phyloP scores from a whole-genome alignment of 2,329 filamentous ascomycete species.

The Tympanopsis confertula region DNA sequence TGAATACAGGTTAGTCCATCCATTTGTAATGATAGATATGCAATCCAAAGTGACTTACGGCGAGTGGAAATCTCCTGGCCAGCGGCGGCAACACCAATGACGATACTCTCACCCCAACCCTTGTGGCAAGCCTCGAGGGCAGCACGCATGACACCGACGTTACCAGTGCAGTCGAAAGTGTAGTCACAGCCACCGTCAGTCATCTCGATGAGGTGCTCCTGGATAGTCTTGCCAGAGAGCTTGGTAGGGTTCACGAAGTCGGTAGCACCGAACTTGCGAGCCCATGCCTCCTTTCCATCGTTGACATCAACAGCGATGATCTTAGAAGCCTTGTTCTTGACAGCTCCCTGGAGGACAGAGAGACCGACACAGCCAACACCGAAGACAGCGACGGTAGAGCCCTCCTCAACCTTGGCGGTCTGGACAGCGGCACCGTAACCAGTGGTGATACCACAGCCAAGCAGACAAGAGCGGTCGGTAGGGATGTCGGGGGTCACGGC shows the following conservation, averaged over 20 bases:
- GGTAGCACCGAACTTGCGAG: conserved; percentile 63
- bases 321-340: conserved; percentile 48
- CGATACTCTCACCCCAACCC: conserved; percentile 66
- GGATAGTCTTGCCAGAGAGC: conserved; percentile 48
- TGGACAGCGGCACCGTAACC: conserved; percentile 66
- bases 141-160: conserved; percentile 63
- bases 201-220: conserved; percentile 65
- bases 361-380: conserved; percentile 66
- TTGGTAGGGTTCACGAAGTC: conserved; percentile 65
- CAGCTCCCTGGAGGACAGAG: conserved; percentile 61
- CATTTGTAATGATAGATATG: conserved; percentile 3
- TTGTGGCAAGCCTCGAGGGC: conserved; percentile 70
- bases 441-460: conserved; percentile 69
- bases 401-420: conserved; percentile 61
- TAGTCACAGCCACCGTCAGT: conserved; percentile 69
- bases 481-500: conserved; percentile 58
- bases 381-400: conserved; percentile 61
- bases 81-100: conserved; percentile 66
- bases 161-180: conserved; percentile 70
- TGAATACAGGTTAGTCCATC: conserved; percentile 15
- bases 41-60: conserved; percentile 35
- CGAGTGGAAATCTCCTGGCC: conserved; percentile 63
- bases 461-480: conserved; percentile 63
- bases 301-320: conserved; percentile 41
- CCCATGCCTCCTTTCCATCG: conserved; percentile 59